Evolutionary conservation across 2,329 filamentous ascomycete species (phyloP).

Genomic region (Colletotrichum sp.): DNA sequence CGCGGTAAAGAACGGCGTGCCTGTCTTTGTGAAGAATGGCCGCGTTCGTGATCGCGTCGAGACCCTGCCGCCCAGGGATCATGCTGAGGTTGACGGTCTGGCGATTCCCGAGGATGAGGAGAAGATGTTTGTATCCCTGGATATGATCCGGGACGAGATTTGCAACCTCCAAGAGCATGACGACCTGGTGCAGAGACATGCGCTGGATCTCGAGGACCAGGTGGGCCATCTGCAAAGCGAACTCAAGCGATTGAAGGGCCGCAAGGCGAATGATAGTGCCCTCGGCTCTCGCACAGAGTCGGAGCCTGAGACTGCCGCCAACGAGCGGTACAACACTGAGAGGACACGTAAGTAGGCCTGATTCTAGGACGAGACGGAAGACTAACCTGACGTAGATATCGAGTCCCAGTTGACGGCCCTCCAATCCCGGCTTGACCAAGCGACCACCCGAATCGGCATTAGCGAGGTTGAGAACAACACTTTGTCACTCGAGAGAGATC

Average conservation of each 20-base stretch:
- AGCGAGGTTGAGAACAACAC: slow-evolving; percentile 68
- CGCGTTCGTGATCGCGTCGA: slow-evolving; percentile 50
- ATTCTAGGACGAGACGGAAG: neutral
- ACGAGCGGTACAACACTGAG: slow-evolving; percentile 52
- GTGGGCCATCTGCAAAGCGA: slow-evolving; percentile 56
- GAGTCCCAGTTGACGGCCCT: slow-evolving; percentile 65
- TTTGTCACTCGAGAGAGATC: slow-evolving; percentile 68
- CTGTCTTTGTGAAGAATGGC: slow-evolving; percentile 61
- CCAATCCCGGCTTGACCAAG: slow-evolving; percentile 65
- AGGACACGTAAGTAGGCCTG: slow-evolving; percentile 57
- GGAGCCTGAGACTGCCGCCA: slow-evolving; percentile 46
- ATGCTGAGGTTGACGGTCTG: slow-evolving; percentile 56
- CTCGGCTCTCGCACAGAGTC: slow-evolving; percentile 37
- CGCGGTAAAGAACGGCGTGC: slow-evolving; percentile 57
- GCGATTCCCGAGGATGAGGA: slow-evolving; percentile 59
- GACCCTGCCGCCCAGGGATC: slow-evolving; percentile 39
- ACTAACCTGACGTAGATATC: slow-evolving; percentile 46
- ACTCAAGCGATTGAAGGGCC: slow-evolving; percentile 46
- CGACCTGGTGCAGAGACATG: slow-evolving; percentile 59
- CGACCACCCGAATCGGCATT: slow-evolving; percentile 66
- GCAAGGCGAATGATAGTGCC: slow-evolving; percentile 47
- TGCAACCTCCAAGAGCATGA: slow-evolving; percentile 61
- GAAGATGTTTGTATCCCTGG: slow-evolving; percentile 64
- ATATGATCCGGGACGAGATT: slow-evolving; percentile 66
- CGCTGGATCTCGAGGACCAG: slow-evolving; percentile 57